Percentiles rank a stretch among this genome's conserved stretches.
phyloP scores from a whole-genome alignment of 345 rosid genomes.

The Salix exigua region DNA sequence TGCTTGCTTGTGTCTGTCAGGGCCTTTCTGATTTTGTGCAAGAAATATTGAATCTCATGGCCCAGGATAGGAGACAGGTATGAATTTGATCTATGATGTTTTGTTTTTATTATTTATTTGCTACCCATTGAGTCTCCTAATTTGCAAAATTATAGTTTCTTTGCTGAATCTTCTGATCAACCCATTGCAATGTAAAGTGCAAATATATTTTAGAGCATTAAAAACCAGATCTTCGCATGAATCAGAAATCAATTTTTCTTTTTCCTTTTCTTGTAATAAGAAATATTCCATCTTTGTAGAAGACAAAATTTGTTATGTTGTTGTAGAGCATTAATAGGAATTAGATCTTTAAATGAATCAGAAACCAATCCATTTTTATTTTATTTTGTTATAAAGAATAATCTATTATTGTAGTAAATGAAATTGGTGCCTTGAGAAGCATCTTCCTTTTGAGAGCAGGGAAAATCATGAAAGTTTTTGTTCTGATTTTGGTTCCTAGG shows the following conservation, averaged over 20 bases:
- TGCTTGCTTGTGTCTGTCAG: slow-evolving; percentile 18
- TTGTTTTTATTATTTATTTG: too few relatives aligned
- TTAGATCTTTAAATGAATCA: too few relatives aligned
- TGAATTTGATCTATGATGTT: background rate
- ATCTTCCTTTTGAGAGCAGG: background rate
- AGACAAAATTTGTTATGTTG: too few relatives aligned
- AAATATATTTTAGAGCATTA: too few relatives aligned
- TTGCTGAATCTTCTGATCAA: too few relatives aligned
- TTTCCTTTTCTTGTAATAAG: too few relatives aligned
- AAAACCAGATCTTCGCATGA: background rate
- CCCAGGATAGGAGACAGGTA: slow-evolving; percentile 43
- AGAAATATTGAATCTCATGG: slow-evolving; percentile 49
- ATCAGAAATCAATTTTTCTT: background rate
- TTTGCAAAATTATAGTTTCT: too few relatives aligned
- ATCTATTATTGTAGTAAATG: background rate
- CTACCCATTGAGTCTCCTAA: too few relatives aligned
- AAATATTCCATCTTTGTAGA: background rate
- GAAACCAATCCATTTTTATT: too few relatives aligned
- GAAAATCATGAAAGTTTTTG: background rate
- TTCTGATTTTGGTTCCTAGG: background rate
- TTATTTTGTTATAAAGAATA: too few relatives aligned
- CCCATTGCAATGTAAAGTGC: too few relatives aligned
- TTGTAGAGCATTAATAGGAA: too few relatives aligned
- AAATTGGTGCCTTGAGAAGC: background rate
- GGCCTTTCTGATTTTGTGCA: slow-evolving; percentile 49